Evolutionary conservation across 2,329 filamentous ascomycete genomes (phyloP).

Genomic region (Cercospora sp.): DNA sequence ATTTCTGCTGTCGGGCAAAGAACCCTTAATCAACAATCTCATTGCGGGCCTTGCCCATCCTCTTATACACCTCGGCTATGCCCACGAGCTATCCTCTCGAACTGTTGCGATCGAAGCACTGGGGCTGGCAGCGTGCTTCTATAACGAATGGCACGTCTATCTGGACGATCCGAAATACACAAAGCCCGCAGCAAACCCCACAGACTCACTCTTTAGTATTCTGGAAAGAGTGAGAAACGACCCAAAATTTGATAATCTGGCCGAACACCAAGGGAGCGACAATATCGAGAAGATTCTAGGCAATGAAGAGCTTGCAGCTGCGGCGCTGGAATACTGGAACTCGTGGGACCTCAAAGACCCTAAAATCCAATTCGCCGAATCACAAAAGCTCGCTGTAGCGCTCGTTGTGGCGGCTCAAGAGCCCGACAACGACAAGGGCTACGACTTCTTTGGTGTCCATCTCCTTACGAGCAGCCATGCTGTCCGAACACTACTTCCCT

Average conservation of each 20-base stretch:
- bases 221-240: slow-evolving; percentile 70
- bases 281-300: slow-evolving; percentile 70
- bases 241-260: slow-evolving; percentile 66
- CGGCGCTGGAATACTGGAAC: slow-evolving; percentile 86
- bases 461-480: slow-evolving; percentile 84
- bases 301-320: slow-evolving; percentile 67
- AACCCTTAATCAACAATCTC: slow-evolving; percentile 78
- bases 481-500: slow-evolving; percentile 77
- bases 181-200: slow-evolving; percentile 60
- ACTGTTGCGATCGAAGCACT: slow-evolving; percentile 89
- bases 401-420: slow-evolving; percentile 59
- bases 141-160: slow-evolving; percentile 59
- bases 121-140: slow-evolving; percentile 63
- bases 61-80: slow-evolving; percentile 93
- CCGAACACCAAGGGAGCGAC: slow-evolving; percentile 57
- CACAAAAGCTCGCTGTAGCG: slow-evolving; percentile 58
- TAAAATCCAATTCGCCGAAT: slow-evolving; percentile 71
- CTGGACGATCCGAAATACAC: slow-evolving; percentile 73
- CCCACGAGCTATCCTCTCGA: slow-evolving; percentile 80
- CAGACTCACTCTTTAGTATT: slow-evolving; percentile 66
- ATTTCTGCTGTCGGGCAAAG: slow-evolving; percentile 71
- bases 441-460: slow-evolving; percentile 83
- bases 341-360: slow-evolving; percentile 74
- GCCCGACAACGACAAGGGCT: slow-evolving; percentile 57
- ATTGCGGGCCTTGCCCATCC: slow-evolving; percentile 82